Percentiles rank a stretch among this genome's conserved stretches.
Evolutionary conservation across 768 basidiomycete genomes (phyloP).

Genomic region (Trametes maxima): DNA sequence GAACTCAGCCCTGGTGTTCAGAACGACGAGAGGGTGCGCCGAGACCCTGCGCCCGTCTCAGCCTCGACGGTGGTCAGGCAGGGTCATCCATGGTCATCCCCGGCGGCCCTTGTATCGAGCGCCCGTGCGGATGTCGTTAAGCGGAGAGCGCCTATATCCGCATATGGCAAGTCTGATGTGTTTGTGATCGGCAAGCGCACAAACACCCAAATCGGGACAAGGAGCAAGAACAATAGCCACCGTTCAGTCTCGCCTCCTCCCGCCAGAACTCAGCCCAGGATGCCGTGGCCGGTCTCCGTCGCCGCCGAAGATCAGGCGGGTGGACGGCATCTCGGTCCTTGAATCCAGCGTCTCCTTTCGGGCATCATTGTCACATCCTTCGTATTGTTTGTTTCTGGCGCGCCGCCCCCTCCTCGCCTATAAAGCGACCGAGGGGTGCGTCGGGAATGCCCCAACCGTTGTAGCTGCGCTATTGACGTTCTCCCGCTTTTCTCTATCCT

Average conservation of each 20-base stretch:
- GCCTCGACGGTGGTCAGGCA: background rate
- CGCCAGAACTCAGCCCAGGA: background rate
- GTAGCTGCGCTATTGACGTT: constrained; percentile 17
- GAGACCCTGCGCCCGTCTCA: background rate
- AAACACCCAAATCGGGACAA: constrained; percentile 8
- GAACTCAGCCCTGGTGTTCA: background rate
- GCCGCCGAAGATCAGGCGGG: background rate
- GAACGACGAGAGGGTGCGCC: background rate
- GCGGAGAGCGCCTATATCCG: constrained; percentile 1
- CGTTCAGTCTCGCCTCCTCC: background rate
- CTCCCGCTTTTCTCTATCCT: constrained; percentile 13
- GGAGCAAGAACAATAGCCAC: constrained; percentile 12
- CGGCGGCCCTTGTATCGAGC: background rate
- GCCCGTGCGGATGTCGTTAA: constrained; percentile 1
- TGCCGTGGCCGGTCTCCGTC: constrained; percentile 8
- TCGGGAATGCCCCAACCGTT: constrained; percentile 5
- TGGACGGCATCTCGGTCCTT: background rate
- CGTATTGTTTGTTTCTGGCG: constrained; percentile 7
- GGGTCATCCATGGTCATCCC: background rate
- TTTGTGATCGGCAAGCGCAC: constrained; percentile 2
- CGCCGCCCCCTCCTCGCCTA: background rate
- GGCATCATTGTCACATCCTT: constrained; percentile 8
- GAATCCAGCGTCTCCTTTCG: background rate
- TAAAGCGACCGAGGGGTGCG: constrained; percentile 1
- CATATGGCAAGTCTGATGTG: constrained; percentile 2